Base-by-base conservation (phyloP, 306 rosid genomes). In the Trifolium subterraneum region DNA sequence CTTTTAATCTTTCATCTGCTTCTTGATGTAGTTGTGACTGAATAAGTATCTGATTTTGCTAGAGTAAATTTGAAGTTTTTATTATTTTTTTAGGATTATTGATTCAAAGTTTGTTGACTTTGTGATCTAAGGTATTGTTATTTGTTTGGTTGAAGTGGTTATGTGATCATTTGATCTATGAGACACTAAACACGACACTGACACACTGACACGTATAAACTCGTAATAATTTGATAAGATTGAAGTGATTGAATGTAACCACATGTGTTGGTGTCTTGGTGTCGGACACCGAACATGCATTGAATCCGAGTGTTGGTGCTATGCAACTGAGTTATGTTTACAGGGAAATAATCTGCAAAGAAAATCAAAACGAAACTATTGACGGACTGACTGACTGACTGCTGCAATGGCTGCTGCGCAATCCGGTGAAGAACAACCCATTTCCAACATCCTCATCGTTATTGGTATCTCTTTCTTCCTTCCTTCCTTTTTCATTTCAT, bases 101-200 rank as follows among this genome's bases (percentile, higher is more conserved):
- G 55, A 51, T 56, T 36, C 52, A 2, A 36, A n/a, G 25, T 68
- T 47, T 68, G 11, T 38, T 50, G 55, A 50, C 35, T 83, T 51
- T 66, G 71, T 67, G 82, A 80, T 84, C 69, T 62, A 56, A 36
- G 58, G 65, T 13, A 1, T 55, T n/a, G 68, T 69, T 73, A 22
- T 10, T 42, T 72, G 22, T 72, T 75, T 29, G 44, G 33, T 70
- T 77, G 71, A 54, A 44, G 76, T 12, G 64, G 45, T 66, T 68
- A 15, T 22, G 4, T 54, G 10, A 16, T 7, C 58, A 51, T 51
- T 51, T 18, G 19, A 51, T 51, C 13, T 52, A 52, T 8, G 7
- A 19, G 33, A 9, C 15, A 22, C 14, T 14, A 10, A 19, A 54
- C 31, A 3, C 7, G 0, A 8, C 58, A 8, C 59, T 18, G 27